These are phyloP conservation scores for Rostrohypoxylon terebratum DNA, from an alignment of 495 filamentous ascomycete genomes.

Conservation along the genomic window DNA sequence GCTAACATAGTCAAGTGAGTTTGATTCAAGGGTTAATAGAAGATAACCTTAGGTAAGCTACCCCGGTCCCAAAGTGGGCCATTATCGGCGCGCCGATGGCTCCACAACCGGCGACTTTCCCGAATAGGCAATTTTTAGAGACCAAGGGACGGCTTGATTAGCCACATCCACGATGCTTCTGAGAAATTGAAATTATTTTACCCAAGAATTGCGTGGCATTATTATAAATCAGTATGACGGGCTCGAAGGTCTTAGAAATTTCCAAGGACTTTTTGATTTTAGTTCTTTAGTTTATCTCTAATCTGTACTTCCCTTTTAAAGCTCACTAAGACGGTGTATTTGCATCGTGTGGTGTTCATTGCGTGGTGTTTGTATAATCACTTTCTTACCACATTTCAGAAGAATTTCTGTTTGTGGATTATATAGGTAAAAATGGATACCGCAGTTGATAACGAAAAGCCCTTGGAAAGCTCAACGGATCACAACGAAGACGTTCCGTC, in stretches of 20 bases:
- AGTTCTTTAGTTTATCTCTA: no score
- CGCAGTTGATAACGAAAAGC: background rate
- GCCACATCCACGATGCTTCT: background rate
- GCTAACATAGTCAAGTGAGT: no score
- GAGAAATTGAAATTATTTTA: background rate
- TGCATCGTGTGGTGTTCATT: no score
- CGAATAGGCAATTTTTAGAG: slow-evolving; percentile 2
- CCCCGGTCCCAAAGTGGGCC: background rate
- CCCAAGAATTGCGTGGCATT: background rate
- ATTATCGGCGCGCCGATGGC: background rate
- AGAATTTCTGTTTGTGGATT: background rate
- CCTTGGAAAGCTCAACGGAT: background rate
- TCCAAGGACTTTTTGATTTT: no score
- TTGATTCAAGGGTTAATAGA: background rate
- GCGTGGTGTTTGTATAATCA: no score
- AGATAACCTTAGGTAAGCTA: background rate
- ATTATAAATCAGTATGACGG: background rate
- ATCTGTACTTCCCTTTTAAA: no score
- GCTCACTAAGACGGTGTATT: no score
- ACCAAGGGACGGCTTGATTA: background rate
- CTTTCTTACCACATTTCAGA: background rate
- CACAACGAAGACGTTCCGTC: background rate
- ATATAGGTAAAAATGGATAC: background rate
- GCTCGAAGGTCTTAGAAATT: no score
- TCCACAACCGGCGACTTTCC: slow-evolving; percentile 16